phyloP scores from a whole-genome alignment of 164 flowering plant species.

The Vitis amurensis region DNA sequence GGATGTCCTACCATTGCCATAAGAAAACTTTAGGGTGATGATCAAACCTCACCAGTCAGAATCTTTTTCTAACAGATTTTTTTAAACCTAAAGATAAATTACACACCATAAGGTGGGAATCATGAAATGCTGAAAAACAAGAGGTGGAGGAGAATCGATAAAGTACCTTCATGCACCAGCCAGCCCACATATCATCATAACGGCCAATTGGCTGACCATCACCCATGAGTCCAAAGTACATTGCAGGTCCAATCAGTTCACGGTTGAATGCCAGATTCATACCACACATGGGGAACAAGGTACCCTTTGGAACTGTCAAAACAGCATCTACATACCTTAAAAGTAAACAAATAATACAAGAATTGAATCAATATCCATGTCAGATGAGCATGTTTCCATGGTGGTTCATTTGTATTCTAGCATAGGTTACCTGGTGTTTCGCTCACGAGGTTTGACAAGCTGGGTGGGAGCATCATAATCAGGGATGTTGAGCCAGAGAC shows the following conservation, averaged over 20 bases:
- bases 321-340: constrained; percentile 31
- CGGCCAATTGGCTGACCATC: constrained; percentile 29
- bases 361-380: neutral
- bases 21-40: no score
- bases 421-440: constrained; percentile 15
- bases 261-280: constrained; percentile 27
- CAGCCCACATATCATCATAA: constrained; percentile 31
- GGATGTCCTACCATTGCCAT: no score
- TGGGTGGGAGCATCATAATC: constrained; percentile 22
- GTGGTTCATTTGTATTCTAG: no score
- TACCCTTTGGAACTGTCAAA: constrained; percentile 25
- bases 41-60: no score
- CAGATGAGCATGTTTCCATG: no score
- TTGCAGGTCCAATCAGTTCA: constrained; percentile 29
- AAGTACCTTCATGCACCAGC: constrained; percentile 27
- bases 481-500: constrained; percentile 21
- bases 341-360: no score
- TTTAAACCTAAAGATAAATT: no score
- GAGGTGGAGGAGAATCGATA: neutral
- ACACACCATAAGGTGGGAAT: no score
- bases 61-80: no score
- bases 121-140: no score
- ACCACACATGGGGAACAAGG: constrained; percentile 27
- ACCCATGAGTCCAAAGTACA: constrained; percentile 26
- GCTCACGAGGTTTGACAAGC: constrained; percentile 28